Evolutionary conservation across 768 basidiomycete genomes (phyloP).

Genomic region (Boletus sp.): DNA sequence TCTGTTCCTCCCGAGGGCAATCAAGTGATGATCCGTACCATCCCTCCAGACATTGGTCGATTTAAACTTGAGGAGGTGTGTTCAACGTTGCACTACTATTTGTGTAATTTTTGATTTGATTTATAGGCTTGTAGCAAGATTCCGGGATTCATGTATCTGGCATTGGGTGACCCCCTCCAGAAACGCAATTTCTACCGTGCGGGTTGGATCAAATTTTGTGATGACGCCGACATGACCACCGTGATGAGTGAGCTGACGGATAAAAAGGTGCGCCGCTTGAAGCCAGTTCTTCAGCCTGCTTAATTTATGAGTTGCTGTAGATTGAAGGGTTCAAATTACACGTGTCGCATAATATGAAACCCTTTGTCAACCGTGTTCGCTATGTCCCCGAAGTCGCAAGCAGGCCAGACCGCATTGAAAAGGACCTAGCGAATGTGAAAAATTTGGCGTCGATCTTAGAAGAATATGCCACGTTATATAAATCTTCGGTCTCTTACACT

Average conservation of each 20-base stretch:
- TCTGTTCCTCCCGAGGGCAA: slow-evolving; percentile 74
- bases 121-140: slow-evolving; percentile 69
- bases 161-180: slow-evolving; percentile 86
- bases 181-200: slow-evolving; percentile 94
- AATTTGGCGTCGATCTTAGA: slow-evolving; percentile 72
- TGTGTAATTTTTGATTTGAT: slow-evolving; percentile 5
- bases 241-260: slow-evolving; percentile 76
- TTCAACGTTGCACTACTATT: slow-evolving; percentile 3
- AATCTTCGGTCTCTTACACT: slow-evolving; percentile 21
- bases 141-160: slow-evolving; percentile 83
- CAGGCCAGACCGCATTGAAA: slow-evolving; percentile 72
- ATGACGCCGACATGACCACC: slow-evolving; percentile 76
- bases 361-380: slow-evolving; percentile 74
- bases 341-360: slow-evolving; percentile 75
- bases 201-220: slow-evolving; percentile 86
- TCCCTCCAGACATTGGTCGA: slow-evolving; percentile 89
- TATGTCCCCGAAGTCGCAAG: slow-evolving; percentile 81
- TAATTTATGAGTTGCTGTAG: slow-evolving; percentile 38
- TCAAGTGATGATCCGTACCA: slow-evolving; percentile 92
- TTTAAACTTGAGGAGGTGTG: slow-evolving; percentile 85
- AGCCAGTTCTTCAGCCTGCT: neutral
- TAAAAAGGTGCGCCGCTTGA: slow-evolving; percentile 60
- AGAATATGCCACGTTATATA: slow-evolving; percentile 56
- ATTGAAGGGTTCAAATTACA: slow-evolving; percentile 95
- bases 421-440: slow-evolving; percentile 77